Percentiles rank a stretch among this genome's conserved stretches.
phyloP scores from a whole-genome alignment of 768 basidiomycete species.

The Hericium erinaceus region DNA sequence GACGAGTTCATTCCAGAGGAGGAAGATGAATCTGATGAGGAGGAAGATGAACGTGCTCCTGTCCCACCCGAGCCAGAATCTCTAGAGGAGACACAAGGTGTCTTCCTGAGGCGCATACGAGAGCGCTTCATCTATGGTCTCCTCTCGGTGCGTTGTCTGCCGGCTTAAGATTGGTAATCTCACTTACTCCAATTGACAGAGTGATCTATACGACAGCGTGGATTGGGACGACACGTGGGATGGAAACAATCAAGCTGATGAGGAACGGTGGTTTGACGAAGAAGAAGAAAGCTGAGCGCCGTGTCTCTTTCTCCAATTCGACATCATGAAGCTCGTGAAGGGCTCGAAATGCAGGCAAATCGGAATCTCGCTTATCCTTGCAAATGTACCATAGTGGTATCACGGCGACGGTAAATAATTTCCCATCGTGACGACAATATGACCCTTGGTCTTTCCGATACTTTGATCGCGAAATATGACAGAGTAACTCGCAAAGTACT shows the following conservation, averaged over 20 bases:
- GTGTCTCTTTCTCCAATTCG: background rate
- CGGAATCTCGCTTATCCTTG: too few relatives aligned
- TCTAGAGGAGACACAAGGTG: conserved; percentile 35
- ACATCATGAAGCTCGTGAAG: too few relatives aligned
- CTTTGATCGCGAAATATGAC: too few relatives aligned
- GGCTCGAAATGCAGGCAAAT: too few relatives aligned
- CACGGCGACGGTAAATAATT: too few relatives aligned
- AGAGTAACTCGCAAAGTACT: too few relatives aligned
- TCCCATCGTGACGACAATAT: too few relatives aligned
- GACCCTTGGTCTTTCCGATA: too few relatives aligned
- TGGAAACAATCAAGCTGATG: conserved; percentile 46
- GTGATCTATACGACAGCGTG: conserved; percentile 57
- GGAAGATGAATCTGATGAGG: conserved; percentile 46
- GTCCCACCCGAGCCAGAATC: conserved; percentile 27
- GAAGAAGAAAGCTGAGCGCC: conserved; percentile 30
- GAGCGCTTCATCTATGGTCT: conserved; percentile 72
- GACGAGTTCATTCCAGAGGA: conserved; percentile 58
- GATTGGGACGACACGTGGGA: conserved; percentile 75
- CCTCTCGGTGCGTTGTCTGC: conserved; percentile 45
- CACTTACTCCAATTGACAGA: conserved; percentile 26
- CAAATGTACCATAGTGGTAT: too few relatives aligned
- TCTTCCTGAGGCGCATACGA: conserved; percentile 52
- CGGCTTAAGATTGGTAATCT: background rate
- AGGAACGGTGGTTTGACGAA: conserved; percentile 70
- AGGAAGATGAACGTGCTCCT: conserved; percentile 22